Evolutionary conservation across 164 flowering plant species (phyloP).

Genomic region (Umbellularia californica): DNA sequence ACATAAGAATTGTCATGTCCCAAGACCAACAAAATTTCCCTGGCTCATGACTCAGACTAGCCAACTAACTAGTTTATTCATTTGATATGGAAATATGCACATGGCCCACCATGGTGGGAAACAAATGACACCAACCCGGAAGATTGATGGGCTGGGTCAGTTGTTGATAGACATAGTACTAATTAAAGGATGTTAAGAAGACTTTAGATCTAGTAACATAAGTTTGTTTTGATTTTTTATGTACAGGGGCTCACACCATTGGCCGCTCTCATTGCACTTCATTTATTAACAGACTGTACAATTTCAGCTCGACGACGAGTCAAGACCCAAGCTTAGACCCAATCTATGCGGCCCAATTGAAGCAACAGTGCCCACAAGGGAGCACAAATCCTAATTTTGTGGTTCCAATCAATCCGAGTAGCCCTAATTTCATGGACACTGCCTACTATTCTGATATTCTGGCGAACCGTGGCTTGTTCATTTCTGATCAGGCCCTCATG

Average conservation of each 20-base stretch:
- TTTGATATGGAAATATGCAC: too few relatives aligned
- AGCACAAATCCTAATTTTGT: constrained; percentile 24
- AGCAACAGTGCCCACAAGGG: constrained; percentile 38
- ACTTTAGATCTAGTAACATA: too few relatives aligned
- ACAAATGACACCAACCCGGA: too few relatives aligned
- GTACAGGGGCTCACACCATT: constrained; percentile 56
- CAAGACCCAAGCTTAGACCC: constrained; percentile 48
- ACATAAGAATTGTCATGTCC: too few relatives aligned
- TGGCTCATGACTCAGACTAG: too few relatives aligned
- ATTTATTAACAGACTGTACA: constrained; percentile 36
- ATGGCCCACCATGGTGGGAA: too few relatives aligned
- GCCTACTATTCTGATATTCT: constrained; percentile 32
- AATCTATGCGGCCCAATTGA: constrained; percentile 33
- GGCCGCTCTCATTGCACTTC: constrained; percentile 52
- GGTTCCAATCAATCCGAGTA: constrained; percentile 38
- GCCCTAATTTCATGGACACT: constrained; percentile 28
- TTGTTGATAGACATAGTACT: too few relatives aligned
- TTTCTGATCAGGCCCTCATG: constrained; percentile 53
- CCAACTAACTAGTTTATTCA: too few relatives aligned
- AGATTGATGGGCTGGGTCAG: too few relatives aligned
- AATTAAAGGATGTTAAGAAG: too few relatives aligned
- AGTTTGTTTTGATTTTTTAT: not conserved
- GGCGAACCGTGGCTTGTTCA: constrained; percentile 35
- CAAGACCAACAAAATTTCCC: too few relatives aligned
- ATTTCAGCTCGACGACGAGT: constrained; percentile 26